Conservation (phyloP, 225 moss, liverwort and hornwort species). For the Sphagnum tenellum region DNA sequence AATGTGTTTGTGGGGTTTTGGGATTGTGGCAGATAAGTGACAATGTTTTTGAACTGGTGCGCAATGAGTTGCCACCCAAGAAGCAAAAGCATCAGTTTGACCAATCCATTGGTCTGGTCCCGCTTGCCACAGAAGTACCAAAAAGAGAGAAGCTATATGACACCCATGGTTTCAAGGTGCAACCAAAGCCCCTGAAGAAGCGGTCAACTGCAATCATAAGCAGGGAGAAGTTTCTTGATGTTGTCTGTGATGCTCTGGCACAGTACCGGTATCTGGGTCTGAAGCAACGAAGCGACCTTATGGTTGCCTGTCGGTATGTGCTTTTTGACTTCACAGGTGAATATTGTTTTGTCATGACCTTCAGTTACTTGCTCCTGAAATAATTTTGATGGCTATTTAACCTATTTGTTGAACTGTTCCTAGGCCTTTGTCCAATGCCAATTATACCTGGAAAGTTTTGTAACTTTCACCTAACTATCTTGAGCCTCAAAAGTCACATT, state of each 20-base stretch:
- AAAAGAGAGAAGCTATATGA: slow-evolving; percentile 24
- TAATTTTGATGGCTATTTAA: neutral
- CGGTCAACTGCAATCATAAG: slow-evolving; percentile 59
- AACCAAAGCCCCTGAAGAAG: slow-evolving; percentile 52
- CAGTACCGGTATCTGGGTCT: slow-evolving; percentile 70
- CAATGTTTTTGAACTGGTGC: slow-evolving; percentile 33
- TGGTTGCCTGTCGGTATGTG: slow-evolving; percentile 73
- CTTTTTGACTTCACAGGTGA: too few species aligned
- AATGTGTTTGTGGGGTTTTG: neutral
- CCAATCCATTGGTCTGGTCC: slow-evolving; percentile 37
- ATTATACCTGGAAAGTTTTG: too few species aligned
- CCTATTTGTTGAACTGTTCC: too few species aligned
- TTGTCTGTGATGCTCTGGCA: slow-evolving; percentile 61
- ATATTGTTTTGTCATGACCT: too few species aligned
- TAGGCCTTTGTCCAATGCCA: neutral
- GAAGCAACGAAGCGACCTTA: slow-evolving; percentile 76
- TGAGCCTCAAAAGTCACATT: too few species aligned
- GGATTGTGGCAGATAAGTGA: slow-evolving; percentile 38
- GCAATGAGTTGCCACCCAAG: slow-evolving; percentile 44
- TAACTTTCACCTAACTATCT: too few species aligned
- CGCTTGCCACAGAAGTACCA: slow-evolving; percentile 21
- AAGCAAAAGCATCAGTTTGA: slow-evolving; percentile 32
- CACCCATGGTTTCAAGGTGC: slow-evolving; percentile 23
- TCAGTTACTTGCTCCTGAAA: too few species aligned
- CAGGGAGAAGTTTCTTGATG: slow-evolving; percentile 71